Percentiles rank a stretch among this genome's conserved stretches.
Evolutionary conservation across 2,329 filamentous ascomycete species (phyloP).

Genomic region (Escovopsis sp.): DNA sequence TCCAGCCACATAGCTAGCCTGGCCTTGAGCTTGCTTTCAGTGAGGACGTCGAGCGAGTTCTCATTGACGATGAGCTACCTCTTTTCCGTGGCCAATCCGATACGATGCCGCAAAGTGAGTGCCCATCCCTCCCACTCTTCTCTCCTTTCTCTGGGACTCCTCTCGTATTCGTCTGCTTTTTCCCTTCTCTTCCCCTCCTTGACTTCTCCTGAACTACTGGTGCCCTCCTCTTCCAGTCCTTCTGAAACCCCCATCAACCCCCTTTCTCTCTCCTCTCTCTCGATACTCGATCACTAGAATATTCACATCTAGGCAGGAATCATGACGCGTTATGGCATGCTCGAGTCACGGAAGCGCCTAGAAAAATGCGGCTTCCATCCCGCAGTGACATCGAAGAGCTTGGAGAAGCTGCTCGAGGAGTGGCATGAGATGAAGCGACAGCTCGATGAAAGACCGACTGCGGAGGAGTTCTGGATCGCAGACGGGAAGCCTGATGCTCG

Average conservation of each 20-base stretch:
- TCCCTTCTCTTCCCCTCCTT: not conserved
- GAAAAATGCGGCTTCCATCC: conserved; percentile 7
- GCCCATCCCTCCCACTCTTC: not conserved
- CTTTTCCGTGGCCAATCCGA: no score
- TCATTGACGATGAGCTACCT: no score
- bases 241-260: not conserved
- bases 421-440: not conserved
- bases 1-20: no score
- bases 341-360: conserved; percentile 6
- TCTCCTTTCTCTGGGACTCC: not conserved
- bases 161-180: not conserved
- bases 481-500: no score
- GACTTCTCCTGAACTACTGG: not conserved
- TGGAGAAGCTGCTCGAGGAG: conserved; percentile 1
- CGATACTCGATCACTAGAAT: no score
- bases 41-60: no score
- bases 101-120: no score
- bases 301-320: no score
- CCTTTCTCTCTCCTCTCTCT: not conserved
- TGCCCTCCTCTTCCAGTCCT: not conserved
- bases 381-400: conserved; percentile 6
- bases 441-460: not conserved
- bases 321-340: conserved; percentile 6
- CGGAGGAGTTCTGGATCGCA: not conserved
- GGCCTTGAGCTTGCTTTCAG: no score